Base-by-base conservation (phyloP, 2,329 filamentous ascomycete genomes). In the Talaromyces sp. region DNA sequence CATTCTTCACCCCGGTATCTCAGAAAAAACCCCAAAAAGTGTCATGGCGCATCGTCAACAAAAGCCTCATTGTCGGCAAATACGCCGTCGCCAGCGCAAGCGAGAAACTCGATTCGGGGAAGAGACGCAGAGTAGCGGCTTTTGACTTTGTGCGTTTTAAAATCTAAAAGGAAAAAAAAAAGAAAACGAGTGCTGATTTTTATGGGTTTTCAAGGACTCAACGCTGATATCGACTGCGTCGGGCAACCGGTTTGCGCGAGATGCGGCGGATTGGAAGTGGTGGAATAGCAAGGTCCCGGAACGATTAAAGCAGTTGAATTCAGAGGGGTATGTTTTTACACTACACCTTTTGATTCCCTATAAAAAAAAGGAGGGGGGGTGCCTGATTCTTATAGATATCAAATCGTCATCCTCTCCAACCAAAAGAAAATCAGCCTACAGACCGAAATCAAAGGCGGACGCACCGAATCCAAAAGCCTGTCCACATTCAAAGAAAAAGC, bases 231-330 rank as follows among this genome's bases (percentile, higher is more conserved):
- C 81, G 1, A 89, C 91, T 0, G 82, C 85, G 3, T 96, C 92
- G 0, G 92, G 92, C 8, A 94, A 91, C 74, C 88, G 84, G 56
- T 93, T 93, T 69, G 82, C 85, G 2, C 82, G 83, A 56, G 84
- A 86, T 65, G 84, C 87, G 0, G 79, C 80, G 3, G 93, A 97
- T 71, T 99, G 94, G 94, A 91, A 90, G 73, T 99, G 94, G 94
- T 97, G 92, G 91, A 79, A 95, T 72, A 67, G 76, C 14, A 81
- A 77, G 19, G 89, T 97, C 0, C 91, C 91, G 0, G 75, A 74
- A 0, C 84, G 79, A 57, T 73, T 99, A 19, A 84, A 82, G 65
- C 78, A 86, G 61, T 79, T 97, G 1, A 83, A 91, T 68, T 79
- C 85, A 11, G 84, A 94, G 65, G 91, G 87, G 83, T 90, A 75